These are phyloP conservation scores for Lonicera japonica DNA, from an alignment of 129 eudicot species.

Conservation along the genomic window DNA sequence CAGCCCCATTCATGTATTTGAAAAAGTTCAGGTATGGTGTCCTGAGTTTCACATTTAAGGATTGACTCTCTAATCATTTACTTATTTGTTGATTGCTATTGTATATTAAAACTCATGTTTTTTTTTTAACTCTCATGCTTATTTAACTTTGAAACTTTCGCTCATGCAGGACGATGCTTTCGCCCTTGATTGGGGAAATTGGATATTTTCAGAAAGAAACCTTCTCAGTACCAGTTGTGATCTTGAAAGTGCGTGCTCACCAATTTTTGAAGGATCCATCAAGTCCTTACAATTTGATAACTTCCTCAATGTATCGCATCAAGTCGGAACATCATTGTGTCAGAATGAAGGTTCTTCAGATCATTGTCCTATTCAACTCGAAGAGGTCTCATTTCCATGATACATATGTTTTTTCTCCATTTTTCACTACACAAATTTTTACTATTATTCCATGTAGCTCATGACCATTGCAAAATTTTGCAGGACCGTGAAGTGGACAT, in stretches of 20 bases:
- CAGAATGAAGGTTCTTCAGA: slow-evolving; percentile 25
- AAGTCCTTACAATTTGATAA: slow-evolving; percentile 54
- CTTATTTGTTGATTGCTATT: neutral
- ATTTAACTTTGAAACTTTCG: slow-evolving; percentile 13
- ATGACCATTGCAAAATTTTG: slow-evolving; percentile 16
- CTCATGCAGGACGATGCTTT: slow-evolving; percentile 43
- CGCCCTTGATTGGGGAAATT: slow-evolving; percentile 69
- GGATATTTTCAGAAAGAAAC: slow-evolving; percentile 48
- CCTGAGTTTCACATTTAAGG: neutral
- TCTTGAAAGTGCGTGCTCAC: slow-evolving; percentile 23
- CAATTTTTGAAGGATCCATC: slow-evolving; percentile 38
- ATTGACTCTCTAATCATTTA: neutral
- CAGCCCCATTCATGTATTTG: slow-evolving; percentile 79
- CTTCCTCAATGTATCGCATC: slow-evolving; percentile 21
- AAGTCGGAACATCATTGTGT: slow-evolving; percentile 21
- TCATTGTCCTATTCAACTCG: slow-evolving; percentile 15
- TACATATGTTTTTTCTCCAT: too few species aligned
- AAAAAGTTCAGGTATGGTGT: slow-evolving; percentile 47
- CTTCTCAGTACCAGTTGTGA: slow-evolving; percentile 15
- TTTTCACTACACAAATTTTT: too few species aligned
- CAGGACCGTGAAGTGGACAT: slow-evolving; percentile 40
- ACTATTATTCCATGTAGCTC: slow-evolving; percentile 3
- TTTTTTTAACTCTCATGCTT: neutral
- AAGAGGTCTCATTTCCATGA: slow-evolving; percentile 13
- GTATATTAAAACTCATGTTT: neutral